Percentiles rank a stretch among this genome's conserved stretches.
phyloP scores from a whole-genome alignment of 2,329 filamentous ascomycete genomes.

The Paecilomyces fulvus region DNA sequence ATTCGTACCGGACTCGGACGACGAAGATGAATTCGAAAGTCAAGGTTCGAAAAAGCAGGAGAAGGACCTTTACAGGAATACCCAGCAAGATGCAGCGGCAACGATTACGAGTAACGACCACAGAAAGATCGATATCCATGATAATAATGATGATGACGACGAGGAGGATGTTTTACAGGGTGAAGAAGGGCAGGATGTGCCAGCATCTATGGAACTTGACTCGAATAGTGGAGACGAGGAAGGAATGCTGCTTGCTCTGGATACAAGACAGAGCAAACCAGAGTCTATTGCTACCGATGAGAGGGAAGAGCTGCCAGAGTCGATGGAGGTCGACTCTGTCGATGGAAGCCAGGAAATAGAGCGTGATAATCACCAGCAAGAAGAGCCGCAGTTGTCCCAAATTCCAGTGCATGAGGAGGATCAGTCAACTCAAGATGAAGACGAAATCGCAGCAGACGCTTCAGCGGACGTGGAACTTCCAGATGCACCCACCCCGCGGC shows the following conservation, averaged over 20 bases:
- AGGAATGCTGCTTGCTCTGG: neutral
- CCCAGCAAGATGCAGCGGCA: neutral
- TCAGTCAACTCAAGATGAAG: slow-evolving; percentile 3
- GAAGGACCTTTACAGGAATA: neutral
- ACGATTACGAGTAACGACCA: neutral
- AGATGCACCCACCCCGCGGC: neutral
- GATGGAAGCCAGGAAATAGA: neutral
- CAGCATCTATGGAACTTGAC: slow-evolving; percentile 1
- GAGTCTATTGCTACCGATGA: neutral
- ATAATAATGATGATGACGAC: slow-evolving; percentile 6
- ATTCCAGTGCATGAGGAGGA: neutral
- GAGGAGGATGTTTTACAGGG: neutral
- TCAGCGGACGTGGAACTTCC: neutral
- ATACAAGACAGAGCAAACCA: neutral
- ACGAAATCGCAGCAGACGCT: neutral
- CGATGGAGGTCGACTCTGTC: neutral
- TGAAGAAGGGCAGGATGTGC: neutral
- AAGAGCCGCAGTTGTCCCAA: slow-evolving; percentile 1
- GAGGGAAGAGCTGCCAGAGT: neutral
- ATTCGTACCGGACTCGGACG: slow-evolving; percentile 45
- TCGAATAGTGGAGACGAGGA: slow-evolving; percentile 4
- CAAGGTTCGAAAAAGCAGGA: slow-evolving; percentile 14
- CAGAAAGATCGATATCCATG: neutral
- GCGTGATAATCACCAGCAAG: neutral
- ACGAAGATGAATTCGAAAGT: slow-evolving; percentile 34